Evolutionary conservation across 352 stramenopile species (phyloP).

Genomic region (Phytophthora sp.): DNA sequence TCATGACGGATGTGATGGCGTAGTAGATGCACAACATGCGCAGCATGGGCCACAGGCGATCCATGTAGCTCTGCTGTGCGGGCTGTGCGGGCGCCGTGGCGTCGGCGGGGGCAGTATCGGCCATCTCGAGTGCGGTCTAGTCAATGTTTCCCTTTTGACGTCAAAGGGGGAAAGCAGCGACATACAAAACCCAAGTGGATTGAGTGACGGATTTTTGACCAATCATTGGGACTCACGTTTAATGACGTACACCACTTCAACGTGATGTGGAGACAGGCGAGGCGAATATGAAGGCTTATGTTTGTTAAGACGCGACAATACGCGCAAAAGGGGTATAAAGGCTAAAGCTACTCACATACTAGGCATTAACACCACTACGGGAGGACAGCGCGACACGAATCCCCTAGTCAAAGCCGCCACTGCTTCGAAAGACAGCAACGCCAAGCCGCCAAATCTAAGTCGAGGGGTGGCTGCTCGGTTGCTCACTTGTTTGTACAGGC

Average conservation of each 20-base stretch:
- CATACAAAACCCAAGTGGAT: slow-evolving; percentile 4
- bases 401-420: slow-evolving; percentile 22
- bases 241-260: slow-evolving; percentile 23
- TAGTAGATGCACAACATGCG: slow-evolving; percentile 88
- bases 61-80: slow-evolving; percentile 49
- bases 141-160: neutral
- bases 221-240: slow-evolving; percentile 1
- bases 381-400: slow-evolving; percentile 16
- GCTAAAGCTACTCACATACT: slow-evolving; percentile 48
- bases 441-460: slow-evolving; percentile 41
- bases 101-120: slow-evolving; percentile 14
- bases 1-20: slow-evolving; percentile 66
- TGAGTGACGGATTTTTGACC: neutral
- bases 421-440: slow-evolving; percentile 24
- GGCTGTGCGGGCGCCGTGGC: slow-evolving; percentile 32
- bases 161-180: neutral
- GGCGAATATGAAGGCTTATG: slow-evolving; percentile 36
- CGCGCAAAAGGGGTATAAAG: slow-evolving; percentile 23
- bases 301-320: slow-evolving; percentile 30
- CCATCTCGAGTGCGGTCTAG: slow-evolving; percentile 21
- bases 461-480: slow-evolving; percentile 30
- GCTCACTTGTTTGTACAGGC: slow-evolving; percentile 32
- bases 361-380: slow-evolving; percentile 41
- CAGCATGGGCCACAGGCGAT: slow-evolving; percentile 68
- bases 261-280: slow-evolving; percentile 1